Percentiles rank a stretch among this genome's conserved stretches.
phyloP scores from a whole-genome alignment of 345 rosid species.

The Citrus medica region DNA sequence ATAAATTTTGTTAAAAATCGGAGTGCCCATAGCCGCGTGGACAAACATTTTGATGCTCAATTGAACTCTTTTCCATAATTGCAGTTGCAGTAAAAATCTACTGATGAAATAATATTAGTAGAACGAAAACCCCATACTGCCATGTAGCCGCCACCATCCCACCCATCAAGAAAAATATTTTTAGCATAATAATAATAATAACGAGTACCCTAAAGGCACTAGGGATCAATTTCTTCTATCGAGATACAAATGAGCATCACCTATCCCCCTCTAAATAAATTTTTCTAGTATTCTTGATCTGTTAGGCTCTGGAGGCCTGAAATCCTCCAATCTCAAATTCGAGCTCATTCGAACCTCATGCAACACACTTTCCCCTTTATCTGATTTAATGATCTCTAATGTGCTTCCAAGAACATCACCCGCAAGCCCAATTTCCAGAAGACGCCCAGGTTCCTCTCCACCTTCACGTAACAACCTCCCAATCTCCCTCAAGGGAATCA shows the following conservation, averaged over 20 bases:
- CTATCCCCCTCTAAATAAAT: constrained; percentile 51
- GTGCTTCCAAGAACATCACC: constrained; percentile 81
- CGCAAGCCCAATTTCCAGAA: constrained; percentile 63
- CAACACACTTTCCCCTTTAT: constrained; percentile 56
- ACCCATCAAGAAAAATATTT: constrained; percentile 29
- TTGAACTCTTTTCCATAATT: constrained; percentile 21
- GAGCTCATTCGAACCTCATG: constrained; percentile 51
- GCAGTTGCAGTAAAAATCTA: constrained; percentile 8
- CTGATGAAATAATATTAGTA: constrained; percentile 17
- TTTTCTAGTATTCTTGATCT: constrained; percentile 66
- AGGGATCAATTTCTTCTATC: constrained; percentile 22
- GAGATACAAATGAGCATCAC: constrained; percentile 37
- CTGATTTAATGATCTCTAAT: constrained; percentile 52
- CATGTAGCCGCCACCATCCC: constrained; percentile 11
- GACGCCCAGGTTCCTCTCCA: constrained; percentile 69
- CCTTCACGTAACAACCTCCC: constrained; percentile 57
- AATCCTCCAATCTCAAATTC: constrained; percentile 63
- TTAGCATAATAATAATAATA: constrained; percentile 9
- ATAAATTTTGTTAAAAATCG: too few species aligned
- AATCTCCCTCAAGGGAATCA: constrained; percentile 50
- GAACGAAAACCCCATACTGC: constrained; percentile 20
- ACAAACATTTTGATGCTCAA: constrained; percentile 17
- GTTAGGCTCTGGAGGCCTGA: constrained; percentile 53
- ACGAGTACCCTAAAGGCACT: constrained; percentile 9
- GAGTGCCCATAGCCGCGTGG: not conserved